Evolutionary conservation across 2,329 filamentous ascomycete genomes (phyloP).

Genomic region (Metarhizium robertsii): DNA sequence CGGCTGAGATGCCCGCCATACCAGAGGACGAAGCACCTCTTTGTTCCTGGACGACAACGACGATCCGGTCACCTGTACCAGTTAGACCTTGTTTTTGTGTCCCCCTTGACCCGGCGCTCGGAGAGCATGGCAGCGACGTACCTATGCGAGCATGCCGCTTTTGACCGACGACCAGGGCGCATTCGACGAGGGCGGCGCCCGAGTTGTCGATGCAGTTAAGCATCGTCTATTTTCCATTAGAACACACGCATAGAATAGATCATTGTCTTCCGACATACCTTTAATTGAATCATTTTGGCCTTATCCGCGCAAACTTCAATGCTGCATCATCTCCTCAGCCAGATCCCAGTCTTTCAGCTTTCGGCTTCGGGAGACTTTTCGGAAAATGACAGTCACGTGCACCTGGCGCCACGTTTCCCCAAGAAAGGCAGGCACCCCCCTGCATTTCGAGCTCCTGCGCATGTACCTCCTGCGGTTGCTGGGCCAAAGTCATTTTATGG

Average conservation of each 20-base stretch:
- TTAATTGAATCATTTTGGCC: slow-evolving; percentile 79
- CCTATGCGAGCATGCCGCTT: slow-evolving; percentile 84
- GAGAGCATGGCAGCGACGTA: slow-evolving; percentile 31
- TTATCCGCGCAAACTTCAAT: slow-evolving; percentile 4
- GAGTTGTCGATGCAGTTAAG: slow-evolving; percentile 99
- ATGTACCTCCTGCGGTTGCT: slow-evolving; percentile 14
- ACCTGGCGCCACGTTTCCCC: slow-evolving; percentile 1
- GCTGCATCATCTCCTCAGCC: not conserved
- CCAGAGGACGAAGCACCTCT: slow-evolving; percentile 66
- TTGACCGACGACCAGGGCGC: slow-evolving; percentile 84
- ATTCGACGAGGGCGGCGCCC: slow-evolving; percentile 93
- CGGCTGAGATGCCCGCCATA: slow-evolving; percentile 61
- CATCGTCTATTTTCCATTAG: slow-evolving; percentile 58
- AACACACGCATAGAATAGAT: not conserved
- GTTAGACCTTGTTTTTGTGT: not conserved
- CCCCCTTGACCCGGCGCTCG: not conserved
- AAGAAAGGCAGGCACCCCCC: not conserved
- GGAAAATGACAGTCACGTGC: slow-evolving; percentile 1
- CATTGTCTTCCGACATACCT: slow-evolving; percentile 37
- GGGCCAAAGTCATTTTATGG: slow-evolving; percentile 16
- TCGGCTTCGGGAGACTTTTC: slow-evolving; percentile 1
- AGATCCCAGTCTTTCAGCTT: not conserved
- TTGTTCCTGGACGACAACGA: slow-evolving; percentile 96
- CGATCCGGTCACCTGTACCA: slow-evolving; percentile 77
- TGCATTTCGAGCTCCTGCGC: too few relatives aligned